Evolutionary conservation across 192 early-diverging fungal genomes (phyloP).

Genomic region (Rhizophlyctis rosea): DNA sequence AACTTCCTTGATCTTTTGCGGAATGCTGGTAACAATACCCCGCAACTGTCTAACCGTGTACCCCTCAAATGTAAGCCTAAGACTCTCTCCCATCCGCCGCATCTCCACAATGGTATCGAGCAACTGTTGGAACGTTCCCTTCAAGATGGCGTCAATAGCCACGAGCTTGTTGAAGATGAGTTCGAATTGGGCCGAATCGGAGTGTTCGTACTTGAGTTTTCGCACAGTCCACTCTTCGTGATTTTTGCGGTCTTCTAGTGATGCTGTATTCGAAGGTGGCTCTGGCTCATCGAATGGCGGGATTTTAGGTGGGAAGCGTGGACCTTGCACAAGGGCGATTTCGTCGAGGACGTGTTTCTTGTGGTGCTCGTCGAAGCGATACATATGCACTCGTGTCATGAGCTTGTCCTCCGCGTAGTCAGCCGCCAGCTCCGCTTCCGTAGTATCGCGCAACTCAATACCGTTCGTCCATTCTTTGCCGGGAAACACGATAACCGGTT

Average conservation of each 20-base stretch:
- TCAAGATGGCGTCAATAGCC: constrained; percentile 30
- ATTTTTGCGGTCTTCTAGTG: constrained; percentile 38
- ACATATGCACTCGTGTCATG: constrained; percentile 42
- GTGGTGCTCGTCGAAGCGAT: constrained; percentile 46
- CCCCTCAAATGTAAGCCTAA: constrained; percentile 35
- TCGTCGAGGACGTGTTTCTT: constrained; percentile 43
- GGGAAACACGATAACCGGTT: constrained; percentile 39
- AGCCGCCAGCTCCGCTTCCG: constrained; percentile 27
- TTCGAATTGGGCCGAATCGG: constrained; percentile 44
- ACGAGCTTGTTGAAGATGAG: constrained; percentile 45
- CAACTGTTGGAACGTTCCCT: constrained; percentile 32
- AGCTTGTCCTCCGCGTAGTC: constrained; percentile 24
- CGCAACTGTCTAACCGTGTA: constrained; percentile 37
- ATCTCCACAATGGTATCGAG: constrained; percentile 47
- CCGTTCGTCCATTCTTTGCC: constrained; percentile 45
- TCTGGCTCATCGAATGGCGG: constrained; percentile 40
- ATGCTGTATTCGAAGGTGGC: constrained; percentile 37
- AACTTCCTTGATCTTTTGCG: constrained; percentile 41
- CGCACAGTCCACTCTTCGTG: constrained; percentile 44
- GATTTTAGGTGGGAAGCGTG: constrained; percentile 38
- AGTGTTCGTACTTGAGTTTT: constrained; percentile 42
- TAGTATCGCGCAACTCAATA: constrained; percentile 40
- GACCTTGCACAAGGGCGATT: constrained; percentile 37
- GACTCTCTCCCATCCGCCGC: constrained; percentile 42
- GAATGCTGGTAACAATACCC: constrained; percentile 42